Evolutionary conservation across 2,329 filamentous ascomycete species (phyloP), one percentile per base, ranked within the genome.

Genomic region (Fonsecaea erecta): DNA sequence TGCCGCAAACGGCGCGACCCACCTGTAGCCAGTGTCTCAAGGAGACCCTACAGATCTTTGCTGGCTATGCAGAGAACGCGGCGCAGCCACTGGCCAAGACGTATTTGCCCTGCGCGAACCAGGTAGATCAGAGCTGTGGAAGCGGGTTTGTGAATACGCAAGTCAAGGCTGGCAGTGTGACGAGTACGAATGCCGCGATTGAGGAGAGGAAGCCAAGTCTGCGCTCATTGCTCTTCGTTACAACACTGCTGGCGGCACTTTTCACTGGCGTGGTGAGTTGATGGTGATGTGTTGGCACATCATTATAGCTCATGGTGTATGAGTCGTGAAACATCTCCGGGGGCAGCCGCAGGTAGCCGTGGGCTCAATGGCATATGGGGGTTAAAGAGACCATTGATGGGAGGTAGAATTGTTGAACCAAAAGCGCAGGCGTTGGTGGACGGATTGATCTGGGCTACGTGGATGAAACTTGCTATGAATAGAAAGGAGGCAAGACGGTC

Each of bases 21-120:
- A 86, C 84, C 0, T 99, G 95, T 80, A 88, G 86, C 71, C 79
- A 80, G 46, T 98, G 95, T 76, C 82, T 95, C 51, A 83, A 88
- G 73, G 82, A 91, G 66, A 94, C 91, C 3, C 96, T 98, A 92
- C 83, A 83, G 28, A 85, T 96, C 18, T 97, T 90, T 77, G 87
- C 90, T 60, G 78, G 85, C 0, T 89, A 89, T 32, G 87, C 91
- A 0, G 82, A 84, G 14, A 86, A 93, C 71, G 81, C 85, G 37
- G 84, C 81, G 2, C 87, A 90, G 71, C 85, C 87, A 7, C 84
- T 98, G 53, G 85, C 85, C 28, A 76, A 81, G 16, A 90, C 88
- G 0, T 98, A 97, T 75, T 78, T 83, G 5, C 73, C 79, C 9
- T 92, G 93, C 0, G 93, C 94, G 0, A 78, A 84, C 67, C 85